phyloP scores from a whole-genome alignment of 495 filamentous ascomycete species.

The Aspergillus cristatus region DNA sequence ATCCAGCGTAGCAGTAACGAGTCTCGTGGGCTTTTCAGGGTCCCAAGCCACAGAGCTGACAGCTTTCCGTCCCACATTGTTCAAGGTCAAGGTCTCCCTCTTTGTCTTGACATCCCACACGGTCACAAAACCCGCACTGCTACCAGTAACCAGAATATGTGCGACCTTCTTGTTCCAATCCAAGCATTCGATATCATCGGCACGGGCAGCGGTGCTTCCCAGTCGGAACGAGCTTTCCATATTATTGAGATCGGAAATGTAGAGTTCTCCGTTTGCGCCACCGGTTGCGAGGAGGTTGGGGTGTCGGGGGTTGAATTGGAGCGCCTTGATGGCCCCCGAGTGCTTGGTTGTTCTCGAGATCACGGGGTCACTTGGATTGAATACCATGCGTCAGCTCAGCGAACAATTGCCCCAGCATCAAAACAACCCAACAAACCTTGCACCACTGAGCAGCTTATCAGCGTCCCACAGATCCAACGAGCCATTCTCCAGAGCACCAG shows the following conservation, averaged over 20 bases:
- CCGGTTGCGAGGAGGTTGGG: slow-evolving; percentile 87
- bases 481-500: slow-evolving; percentile 91
- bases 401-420: not conserved
- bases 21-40: slow-evolving; percentile 83
- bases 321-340: slow-evolving; percentile 81
- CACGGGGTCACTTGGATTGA: slow-evolving; percentile 53
- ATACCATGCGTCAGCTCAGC: slow-evolving; percentile 14
- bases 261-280: slow-evolving; percentile 92
- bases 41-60: slow-evolving; percentile 97
- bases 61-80: slow-evolving; percentile 83
- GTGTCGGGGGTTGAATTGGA: slow-evolving; percentile 96
- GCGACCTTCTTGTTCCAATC: slow-evolving; percentile 98
- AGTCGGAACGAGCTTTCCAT: slow-evolving; percentile 77
- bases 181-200: slow-evolving; percentile 88
- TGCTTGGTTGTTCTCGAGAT: slow-evolving; percentile 90
- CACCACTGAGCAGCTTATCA: slow-evolving; percentile 64
- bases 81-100: slow-evolving; percentile 90
- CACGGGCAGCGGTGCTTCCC: slow-evolving; percentile 75
- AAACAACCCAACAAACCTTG: slow-evolving; percentile 30
- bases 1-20: slow-evolving; percentile 85
- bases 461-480: slow-evolving; percentile 95
- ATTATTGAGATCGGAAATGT: slow-evolving; percentile 89
- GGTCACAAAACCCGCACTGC: slow-evolving; percentile 89
- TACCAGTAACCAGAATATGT: slow-evolving; percentile 91
- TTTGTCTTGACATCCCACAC: slow-evolving; percentile 98